Conservation (phyloP, 202 grass and related monocot species). For the Brachypodium distachyon region DNA sequence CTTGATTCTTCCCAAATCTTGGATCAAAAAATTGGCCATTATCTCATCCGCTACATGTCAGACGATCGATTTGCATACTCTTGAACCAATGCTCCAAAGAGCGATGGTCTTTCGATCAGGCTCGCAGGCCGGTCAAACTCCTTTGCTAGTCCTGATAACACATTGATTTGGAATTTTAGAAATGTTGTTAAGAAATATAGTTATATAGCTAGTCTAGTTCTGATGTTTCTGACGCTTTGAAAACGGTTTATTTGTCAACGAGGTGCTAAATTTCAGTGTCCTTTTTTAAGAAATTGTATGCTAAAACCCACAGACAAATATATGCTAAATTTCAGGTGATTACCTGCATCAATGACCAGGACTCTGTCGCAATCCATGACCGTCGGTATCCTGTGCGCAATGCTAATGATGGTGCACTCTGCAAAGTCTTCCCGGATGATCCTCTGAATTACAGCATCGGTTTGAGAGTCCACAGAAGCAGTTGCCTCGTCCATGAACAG, state of each 20-base stretch:
- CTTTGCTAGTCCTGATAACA: constrained; percentile 64
- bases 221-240: not conserved
- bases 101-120: constrained; percentile 76
- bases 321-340: not conserved
- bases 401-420: constrained; percentile 93
- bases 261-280: not conserved
- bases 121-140: constrained; percentile 76
- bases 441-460: constrained; percentile 87
- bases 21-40: constrained; percentile 22
- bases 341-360: constrained; percentile 91
- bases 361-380: constrained; percentile 95
- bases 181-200: not conserved
- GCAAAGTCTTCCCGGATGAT: constrained; percentile 92
- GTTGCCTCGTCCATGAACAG: constrained; percentile 99
- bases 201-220: not conserved
- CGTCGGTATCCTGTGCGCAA: constrained; percentile 94
- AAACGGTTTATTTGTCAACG: not conserved
- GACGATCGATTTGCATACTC: constrained; percentile 89
- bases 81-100: constrained; percentile 90
- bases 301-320: too few species aligned
- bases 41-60: constrained; percentile 37
- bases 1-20: not conserved
- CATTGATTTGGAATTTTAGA: not conserved
- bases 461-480: constrained; percentile 94
- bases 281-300: not conserved